A percentile compares a stretch with the other conserved stretches of the same genome.
Conservation (phyloP, 2,329 filamentous ascomycete genomes). For the Aspergillus sp. region DNA sequence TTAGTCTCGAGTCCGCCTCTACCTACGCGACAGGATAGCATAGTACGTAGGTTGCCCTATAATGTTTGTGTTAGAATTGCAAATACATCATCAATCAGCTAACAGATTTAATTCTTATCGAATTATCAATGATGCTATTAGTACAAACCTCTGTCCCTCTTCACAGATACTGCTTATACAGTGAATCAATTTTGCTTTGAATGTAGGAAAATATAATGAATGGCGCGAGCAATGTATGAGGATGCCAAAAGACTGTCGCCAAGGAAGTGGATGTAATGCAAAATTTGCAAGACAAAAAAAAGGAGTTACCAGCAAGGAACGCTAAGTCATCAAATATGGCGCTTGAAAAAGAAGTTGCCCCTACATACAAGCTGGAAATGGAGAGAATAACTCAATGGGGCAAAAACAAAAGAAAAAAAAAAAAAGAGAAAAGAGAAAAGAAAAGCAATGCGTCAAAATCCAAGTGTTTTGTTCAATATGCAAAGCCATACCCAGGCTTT, state of each 20-base stretch:
- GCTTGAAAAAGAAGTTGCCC: constrained; percentile 4
- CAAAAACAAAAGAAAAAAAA: neutral
- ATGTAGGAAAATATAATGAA: neutral
- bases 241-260: neutral
- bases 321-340: constrained; percentile 21
- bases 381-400: neutral
- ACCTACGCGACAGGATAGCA: no score
- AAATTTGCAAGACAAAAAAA: neutral
- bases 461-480: constrained; percentile 23
- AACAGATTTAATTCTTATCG: neutral
- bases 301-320: constrained; percentile 15
- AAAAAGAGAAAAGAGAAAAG: no score
- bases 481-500: constrained; percentile 35
- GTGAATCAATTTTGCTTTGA: neutral
- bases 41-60: neutral
- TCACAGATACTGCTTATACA: neutral
- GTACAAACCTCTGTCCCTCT: no score
- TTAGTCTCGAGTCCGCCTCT: neutral
- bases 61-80: neutral
- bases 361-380: constrained; percentile 7
- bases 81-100: no score
- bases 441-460: neutral
- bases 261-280: neutral
- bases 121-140: neutral
- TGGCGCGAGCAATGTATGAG: neutral